Evolutionary conservation across 2,329 filamentous ascomycete genomes (phyloP).

Genomic region (Allantophomopsis lycopodina): DNA sequence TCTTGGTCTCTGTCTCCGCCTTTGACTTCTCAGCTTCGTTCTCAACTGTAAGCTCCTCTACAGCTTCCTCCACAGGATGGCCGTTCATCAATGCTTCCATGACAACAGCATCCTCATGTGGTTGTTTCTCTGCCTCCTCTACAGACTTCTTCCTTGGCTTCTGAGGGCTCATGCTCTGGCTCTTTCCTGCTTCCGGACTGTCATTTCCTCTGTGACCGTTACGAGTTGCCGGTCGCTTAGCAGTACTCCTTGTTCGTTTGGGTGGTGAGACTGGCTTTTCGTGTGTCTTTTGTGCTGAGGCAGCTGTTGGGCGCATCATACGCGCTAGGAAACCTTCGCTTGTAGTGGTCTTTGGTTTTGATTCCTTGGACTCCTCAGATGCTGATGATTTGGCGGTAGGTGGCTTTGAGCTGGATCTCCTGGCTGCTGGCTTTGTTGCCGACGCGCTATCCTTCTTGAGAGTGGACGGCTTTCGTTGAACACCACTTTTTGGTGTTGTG

Average conservation of each 20-base stretch:
- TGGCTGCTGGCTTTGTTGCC: constrained; percentile 36
- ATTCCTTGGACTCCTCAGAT: constrained; percentile 32
- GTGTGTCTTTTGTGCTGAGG: constrained; percentile 51
- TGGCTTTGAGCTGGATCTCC: constrained; percentile 27
- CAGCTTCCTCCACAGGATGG: constrained; percentile 2
- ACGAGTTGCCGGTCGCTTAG: constrained; percentile 11
- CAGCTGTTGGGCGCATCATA: constrained; percentile 67
- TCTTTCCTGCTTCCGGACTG: constrained; percentile 2
- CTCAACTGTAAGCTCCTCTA: constrained; percentile 3
- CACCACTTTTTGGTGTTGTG: constrained; percentile 18
- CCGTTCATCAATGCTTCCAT: constrained; percentile 1
- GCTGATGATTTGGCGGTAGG: constrained; percentile 32
- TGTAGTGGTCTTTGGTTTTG: not conserved
- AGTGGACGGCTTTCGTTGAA: constrained; percentile 13
- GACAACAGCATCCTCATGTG: no score
- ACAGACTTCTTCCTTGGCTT: constrained; percentile 2
- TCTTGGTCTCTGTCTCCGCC: constrained; percentile 2
- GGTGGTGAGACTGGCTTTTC: constrained; percentile 43
- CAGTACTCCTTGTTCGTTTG: constrained; percentile 11
- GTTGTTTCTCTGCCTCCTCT: constrained; percentile 1
- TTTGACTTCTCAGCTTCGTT: constrained; percentile 3
- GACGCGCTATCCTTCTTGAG: constrained; percentile 18
- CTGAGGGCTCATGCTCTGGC: constrained; percentile 1
- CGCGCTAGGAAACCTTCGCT: constrained; percentile 58
- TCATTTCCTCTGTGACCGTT: constrained; percentile 9